Base-by-base conservation (phyloP, 768 basidiomycete genomes). In the Suillus tomentosus region DNA sequence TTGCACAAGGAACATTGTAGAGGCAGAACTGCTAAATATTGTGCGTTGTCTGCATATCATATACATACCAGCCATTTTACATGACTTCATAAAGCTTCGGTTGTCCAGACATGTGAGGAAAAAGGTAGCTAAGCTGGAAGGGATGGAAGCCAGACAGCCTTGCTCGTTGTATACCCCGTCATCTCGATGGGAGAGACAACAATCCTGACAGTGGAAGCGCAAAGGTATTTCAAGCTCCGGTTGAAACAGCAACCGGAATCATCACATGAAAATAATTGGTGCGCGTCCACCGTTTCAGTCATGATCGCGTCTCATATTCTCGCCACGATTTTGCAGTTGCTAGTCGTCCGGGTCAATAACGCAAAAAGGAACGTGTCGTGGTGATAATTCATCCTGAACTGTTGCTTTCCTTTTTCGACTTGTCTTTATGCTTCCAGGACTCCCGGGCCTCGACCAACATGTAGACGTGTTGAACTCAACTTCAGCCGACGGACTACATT, bases 151-250 rank as follows among this genome's bases (percentile, higher is more conserved):
- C 42, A 43, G 17, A 7, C 10, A 47, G 45, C n/a, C n/a, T 22
- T 15, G 22, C 13, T 51, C 15, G 13, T 7, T 51, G 24, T 17
- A 51, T 24, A 27, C 10, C 27, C 15, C 15, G 15, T 8, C 24
- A 8, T 15, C 15, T 15, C 15, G 13, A 0, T 5, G 3, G 11
- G n/a, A 22, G 2, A 3, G 5, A 47, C 22, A 48, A 48, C 3
- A 13, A 50, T 15, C 22, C 2, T 24, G 48, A 48, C 13, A 48
- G 22, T 14, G 48, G 8, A 4, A 51, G 15, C 6, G 15, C 50
- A 27, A 51, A 14, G 13, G 24, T 14, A 27, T 8, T 51, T 51
- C 13, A 50, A 51, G 24, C 50, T 69, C 68, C 68, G 71, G 61
- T 62, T n/a, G 0, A 74, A 70, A 50, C 5, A 5, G 5, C 10